Base-by-base conservation (phyloP, 208 protist species). In the Wallacemonas sp. region DNA sequence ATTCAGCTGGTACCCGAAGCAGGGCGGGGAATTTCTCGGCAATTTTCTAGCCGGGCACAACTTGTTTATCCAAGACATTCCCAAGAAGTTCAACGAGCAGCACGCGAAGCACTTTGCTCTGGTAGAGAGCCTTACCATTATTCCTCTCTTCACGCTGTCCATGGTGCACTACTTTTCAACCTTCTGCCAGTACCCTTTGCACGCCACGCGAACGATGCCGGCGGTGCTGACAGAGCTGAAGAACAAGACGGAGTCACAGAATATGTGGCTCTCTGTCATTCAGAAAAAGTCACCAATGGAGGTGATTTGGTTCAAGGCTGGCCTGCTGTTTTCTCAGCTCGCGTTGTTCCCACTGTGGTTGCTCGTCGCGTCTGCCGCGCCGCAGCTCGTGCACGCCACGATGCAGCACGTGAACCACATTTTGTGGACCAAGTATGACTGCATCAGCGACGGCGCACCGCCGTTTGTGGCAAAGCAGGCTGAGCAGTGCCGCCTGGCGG, bases 141-240 rank as follows among this genome's bases (percentile, higher is more conserved):
- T 73, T 11, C 88, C 88, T 6, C 73, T 90, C n/a, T 90, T 88
- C 64, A 74, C 84, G 4, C 70, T 94, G 0, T 62, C 83, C 12
- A 85, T 94, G 69, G 84, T 91, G 31, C 88, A 94, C 64, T 94
- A 94, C 79, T 87, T 90, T 58, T 91, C 88, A 2, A 55, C 79
- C 21, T 94, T 90, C 54, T 82, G 79, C 65, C 82, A 88, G 68
- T 84, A 86, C 55, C 78, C 88, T 1, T 66, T 62, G 9, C 79
- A 82, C 6, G 27, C 77, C 8, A 49, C 66, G 14, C 26, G 58
- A 55, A 46, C 83, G 47, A 60, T 86, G 38, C 68, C 77, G n/a
- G 55, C 68, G 38, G 74, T 91, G 36, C 62, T 86, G 66, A 66
- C 70, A 9, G 78, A 90, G 59, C 70, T 86, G 1, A 68, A 54